phyloP scores from a whole-genome alignment of 2,329 filamentous ascomycete genomes.

The Aspergillus sojae region DNA sequence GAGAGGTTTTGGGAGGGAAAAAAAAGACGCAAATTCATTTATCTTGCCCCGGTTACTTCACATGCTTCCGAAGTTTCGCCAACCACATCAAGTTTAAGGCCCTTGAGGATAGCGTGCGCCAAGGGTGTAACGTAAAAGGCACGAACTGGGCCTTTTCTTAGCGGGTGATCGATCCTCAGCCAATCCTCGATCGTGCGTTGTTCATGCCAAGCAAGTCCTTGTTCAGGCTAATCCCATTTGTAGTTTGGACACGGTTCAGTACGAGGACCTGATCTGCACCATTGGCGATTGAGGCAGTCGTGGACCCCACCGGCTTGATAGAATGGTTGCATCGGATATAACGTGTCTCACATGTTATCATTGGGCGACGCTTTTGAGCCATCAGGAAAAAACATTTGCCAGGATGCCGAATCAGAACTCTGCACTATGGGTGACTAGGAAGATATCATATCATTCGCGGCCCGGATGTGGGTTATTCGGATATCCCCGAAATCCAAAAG shows the following conservation, averaged over 20 bases:
- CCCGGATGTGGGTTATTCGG: background rate
- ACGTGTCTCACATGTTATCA: slow-evolving; percentile 22
- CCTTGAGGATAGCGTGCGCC: background rate
- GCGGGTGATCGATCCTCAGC: slow-evolving; percentile 7
- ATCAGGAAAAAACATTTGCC: background rate
- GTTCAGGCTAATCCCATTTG: background rate
- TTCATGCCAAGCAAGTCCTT: slow-evolving; percentile 5
- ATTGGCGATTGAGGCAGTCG: slow-evolving; percentile 7
- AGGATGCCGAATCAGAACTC: background rate
- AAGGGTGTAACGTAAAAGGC: slow-evolving; percentile 4
- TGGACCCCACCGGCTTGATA: slow-evolving; percentile 16
- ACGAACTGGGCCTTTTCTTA: slow-evolving; percentile 3
- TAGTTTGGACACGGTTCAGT: slow-evolving; percentile 4
- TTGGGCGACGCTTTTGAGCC: slow-evolving; percentile 5
- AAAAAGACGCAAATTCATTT: slow-evolving; percentile 9
- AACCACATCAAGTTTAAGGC: background rate
- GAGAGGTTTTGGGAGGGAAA: background rate
- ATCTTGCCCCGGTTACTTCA: slow-evolving; percentile 10
- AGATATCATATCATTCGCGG: background rate
- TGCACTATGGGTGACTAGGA: background rate
- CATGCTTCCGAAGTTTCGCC: slow-evolving; percentile 8
- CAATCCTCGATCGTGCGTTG: background rate
- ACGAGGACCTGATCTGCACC: slow-evolving; percentile 6
- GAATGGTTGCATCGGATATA: slow-evolving; percentile 19
- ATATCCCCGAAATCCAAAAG: slow-evolving; percentile 1